Percentiles rank a stretch among this genome's conserved stretches.
These are phyloP conservation scores for Dentipellis sp. DNA, from an alignment of 768 basidiomycete genomes.

Conservation along the genomic window DNA sequence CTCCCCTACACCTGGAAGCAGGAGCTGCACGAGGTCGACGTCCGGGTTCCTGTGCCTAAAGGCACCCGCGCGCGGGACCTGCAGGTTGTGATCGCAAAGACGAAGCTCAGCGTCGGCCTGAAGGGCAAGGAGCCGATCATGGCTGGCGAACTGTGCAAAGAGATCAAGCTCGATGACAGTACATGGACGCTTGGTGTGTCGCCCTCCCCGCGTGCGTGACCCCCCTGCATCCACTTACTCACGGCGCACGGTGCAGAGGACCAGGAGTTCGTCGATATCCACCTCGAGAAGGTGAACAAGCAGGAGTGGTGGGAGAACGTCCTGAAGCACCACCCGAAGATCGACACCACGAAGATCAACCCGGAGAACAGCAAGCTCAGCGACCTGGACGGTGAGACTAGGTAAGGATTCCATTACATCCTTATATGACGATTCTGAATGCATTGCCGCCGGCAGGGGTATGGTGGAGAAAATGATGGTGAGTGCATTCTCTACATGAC, in stretches of 20 bases:
- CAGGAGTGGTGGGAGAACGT: slow-evolving; percentile 98
- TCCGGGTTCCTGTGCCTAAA: slow-evolving; percentile 75
- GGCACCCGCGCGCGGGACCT: slow-evolving; percentile 82
- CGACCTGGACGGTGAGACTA: slow-evolving; percentile 92
- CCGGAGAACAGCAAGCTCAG: slow-evolving; percentile 93
- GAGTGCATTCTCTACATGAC: slow-evolving; percentile 22
- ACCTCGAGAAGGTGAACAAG: slow-evolving; percentile 81
- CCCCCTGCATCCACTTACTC: not conserved
- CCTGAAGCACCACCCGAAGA: slow-evolving; percentile 89
- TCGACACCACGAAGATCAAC: slow-evolving; percentile 93
- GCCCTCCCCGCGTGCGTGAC: slow-evolving; percentile 2
- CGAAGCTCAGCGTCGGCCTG: slow-evolving; percentile 71
- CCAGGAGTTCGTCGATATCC: slow-evolving; percentile 58
- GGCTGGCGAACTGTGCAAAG: slow-evolving; percentile 85
- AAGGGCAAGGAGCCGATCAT: slow-evolving; percentile 84
- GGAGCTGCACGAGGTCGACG: slow-evolving; percentile 78
- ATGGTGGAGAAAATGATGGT: slow-evolving; percentile 99
- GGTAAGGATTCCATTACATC: slow-evolving; percentile 31
- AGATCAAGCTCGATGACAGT: slow-evolving; percentile 93
- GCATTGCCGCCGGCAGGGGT: slow-evolving; percentile 39
- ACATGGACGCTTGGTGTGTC: slow-evolving; percentile 79
- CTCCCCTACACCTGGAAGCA: slow-evolving; percentile 92
- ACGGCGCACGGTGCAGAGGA: slow-evolving; percentile 46
- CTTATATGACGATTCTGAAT: not conserved
- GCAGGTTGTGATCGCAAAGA: slow-evolving; percentile 65